Evolutionary conservation across 345 rosid genomes (phyloP), one percentile per base, ranked within the genome.

Genomic region (Noccaea bulbosa): DNA sequence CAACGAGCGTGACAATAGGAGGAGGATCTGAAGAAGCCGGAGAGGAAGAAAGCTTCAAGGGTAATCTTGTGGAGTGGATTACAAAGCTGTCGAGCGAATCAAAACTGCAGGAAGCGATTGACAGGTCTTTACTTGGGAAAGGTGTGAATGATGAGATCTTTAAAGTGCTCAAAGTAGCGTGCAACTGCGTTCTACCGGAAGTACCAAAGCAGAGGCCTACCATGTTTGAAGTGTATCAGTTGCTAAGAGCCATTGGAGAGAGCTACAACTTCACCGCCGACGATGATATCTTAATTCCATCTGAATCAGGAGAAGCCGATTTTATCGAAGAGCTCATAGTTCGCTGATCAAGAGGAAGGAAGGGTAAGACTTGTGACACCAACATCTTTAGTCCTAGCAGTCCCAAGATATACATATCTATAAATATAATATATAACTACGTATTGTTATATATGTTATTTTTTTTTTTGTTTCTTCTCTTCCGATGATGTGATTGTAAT

Each of bases 41-140:
- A 10, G 71, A 69, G 37, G 74, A 69, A 55, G 91, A 94, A 65
- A 81, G 45, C 81, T 94, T 94, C 57, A 94, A 84, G 69, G 99
- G 99, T 63, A 91, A 81, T 73, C 82, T 94, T 56, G 96, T 91
- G 45, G 97, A 94, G 40, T 94, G 99, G 99, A 59, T 88, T 12
- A 60, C 73, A 5, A 84, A 80, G 66, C 75, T 88, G 39, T 82
- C 91, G 0, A 64, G 69, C 8, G 78, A 69, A 5, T 79, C 85
- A 11, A 79, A 82, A 52, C 96, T 94, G 24, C 82, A 75, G 2
- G 88, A 84, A 56, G 91, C 91, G 6, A 79, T 94, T 1, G 96
- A 91, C 71, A 57, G 27, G 54, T 71, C 76, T 27, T 75, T 94
- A 80, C 62, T 79, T 6, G 85, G 89, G 60, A 88, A 83, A 37